phyloP scores from a whole-genome alignment of 768 basidiomycete species.

The Coprinellus micaceus region DNA sequence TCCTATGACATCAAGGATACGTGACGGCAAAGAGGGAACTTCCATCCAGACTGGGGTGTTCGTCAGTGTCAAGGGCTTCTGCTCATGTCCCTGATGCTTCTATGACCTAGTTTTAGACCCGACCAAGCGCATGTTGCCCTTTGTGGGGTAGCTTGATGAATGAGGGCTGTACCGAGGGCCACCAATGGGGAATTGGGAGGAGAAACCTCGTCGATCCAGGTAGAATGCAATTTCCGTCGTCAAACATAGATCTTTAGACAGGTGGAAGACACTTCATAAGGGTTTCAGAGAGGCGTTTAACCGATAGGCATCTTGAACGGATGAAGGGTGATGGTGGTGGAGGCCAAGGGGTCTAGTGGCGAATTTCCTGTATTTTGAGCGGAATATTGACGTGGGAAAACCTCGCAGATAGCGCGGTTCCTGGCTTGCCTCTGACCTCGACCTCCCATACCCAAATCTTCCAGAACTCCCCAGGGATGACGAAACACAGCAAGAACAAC shows the following conservation, averaged over 20 bases:
- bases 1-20: no score
- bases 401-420: not conserved
- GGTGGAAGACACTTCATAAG: no score
- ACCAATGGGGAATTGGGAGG: conserved; percentile 2
- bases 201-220: not conserved
- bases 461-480: conserved; percentile 45
- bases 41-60: no score
- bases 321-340: not conserved
- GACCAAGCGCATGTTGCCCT: no score
- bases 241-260: not conserved
- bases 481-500: conserved; percentile 88
- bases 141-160: not conserved
- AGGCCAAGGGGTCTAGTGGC: not conserved
- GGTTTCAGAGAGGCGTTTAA: no score
- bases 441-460: not conserved
- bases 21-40: no score
- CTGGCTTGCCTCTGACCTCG: not conserved
- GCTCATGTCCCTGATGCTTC: no score
- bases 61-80: no score
- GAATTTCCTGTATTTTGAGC: not conserved
- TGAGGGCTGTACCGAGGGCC: not conserved
- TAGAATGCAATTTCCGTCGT: not conserved
- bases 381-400: conserved; percentile 10
- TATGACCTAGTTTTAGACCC: no score
- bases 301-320: not conserved